phyloP scores from a whole-genome alignment of 2,329 filamentous ascomycete genomes.

The Albifimbria verrucaria region DNA sequence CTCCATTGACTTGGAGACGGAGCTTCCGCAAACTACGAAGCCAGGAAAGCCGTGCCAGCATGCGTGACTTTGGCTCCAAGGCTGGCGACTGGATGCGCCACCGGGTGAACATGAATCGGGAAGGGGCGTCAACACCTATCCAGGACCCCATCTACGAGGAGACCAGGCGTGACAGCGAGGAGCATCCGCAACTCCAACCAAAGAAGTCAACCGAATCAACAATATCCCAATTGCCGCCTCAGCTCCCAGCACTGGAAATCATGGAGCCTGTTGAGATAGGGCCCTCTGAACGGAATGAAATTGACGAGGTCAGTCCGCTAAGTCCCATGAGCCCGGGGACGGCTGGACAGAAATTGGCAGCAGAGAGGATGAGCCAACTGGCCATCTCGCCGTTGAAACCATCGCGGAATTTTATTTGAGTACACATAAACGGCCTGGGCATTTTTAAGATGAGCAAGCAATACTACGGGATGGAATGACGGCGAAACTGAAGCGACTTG shows the following conservation, averaged over 20 bases:
- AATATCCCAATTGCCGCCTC: not conserved
- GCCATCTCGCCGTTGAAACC: not conserved
- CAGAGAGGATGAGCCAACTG: not conserved
- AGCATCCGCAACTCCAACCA: not conserved
- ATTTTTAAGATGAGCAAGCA: too few relatives aligned
- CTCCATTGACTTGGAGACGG: constrained; percentile 12
- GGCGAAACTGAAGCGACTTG: not conserved
- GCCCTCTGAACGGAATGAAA: not conserved
- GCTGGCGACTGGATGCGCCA: constrained; percentile 23
- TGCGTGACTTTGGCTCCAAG: constrained; percentile 20
- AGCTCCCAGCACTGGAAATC: not conserved
- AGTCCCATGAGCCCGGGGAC: not conserved
- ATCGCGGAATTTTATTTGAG: not conserved
- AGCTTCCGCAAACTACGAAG: constrained; percentile 17
- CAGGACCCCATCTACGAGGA: not conserved
- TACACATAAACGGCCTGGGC: too few relatives aligned
- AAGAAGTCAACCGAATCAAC: not conserved
- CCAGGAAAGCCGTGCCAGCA: constrained; percentile 12
- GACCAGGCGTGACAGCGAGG: not conserved
- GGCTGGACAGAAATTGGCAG: not conserved
- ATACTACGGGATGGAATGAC: not conserved
- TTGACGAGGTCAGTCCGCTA: not conserved
- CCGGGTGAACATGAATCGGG: constrained; percentile 11
- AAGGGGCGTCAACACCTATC: constrained; percentile 1
- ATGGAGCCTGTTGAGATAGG: not conserved